Conservation (phyloP, 257 asterid species). For the Leptodermis oblonga region DNA sequence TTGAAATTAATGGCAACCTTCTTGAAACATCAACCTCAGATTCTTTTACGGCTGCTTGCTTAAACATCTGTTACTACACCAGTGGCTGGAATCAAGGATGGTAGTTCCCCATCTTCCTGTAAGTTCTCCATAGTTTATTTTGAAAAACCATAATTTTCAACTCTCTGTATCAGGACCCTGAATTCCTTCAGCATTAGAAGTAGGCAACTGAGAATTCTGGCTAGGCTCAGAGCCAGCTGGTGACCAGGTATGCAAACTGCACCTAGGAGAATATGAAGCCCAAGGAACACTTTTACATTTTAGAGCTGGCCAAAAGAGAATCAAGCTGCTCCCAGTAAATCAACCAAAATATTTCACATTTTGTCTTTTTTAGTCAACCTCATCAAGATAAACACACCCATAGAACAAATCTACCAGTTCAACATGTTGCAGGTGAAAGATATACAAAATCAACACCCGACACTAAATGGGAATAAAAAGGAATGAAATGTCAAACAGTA, state of each 20-base stretch:
- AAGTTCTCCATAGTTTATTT: constrained; percentile 53
- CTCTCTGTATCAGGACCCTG: constrained; percentile 36
- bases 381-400: constrained; percentile 4
- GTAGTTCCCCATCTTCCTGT: constrained; percentile 96
- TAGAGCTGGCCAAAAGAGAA: constrained; percentile 69
- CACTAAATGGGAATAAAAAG: not conserved
- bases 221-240: constrained; percentile 34
- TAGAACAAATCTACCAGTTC: constrained; percentile 6
- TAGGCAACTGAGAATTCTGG: constrained; percentile 27
- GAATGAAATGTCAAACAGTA: not conserved
- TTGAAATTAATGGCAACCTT: constrained; percentile 61
- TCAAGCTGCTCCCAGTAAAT: constrained; percentile 79
- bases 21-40: constrained; percentile 47
- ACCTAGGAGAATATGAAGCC: constrained; percentile 69
- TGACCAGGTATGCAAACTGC: constrained; percentile 73
- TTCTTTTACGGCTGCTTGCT: constrained; percentile 44
- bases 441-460: not conserved
- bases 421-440: constrained; percentile 5
- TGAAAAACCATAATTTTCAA: constrained; percentile 36
- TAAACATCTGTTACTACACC: constrained; percentile 34
- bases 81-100: constrained; percentile 46
- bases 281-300: constrained; percentile 76
- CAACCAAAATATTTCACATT: constrained; percentile 44
- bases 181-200: constrained; percentile 44
- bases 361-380: constrained; percentile 25